These are phyloP conservation scores for Gossypium davidsonii DNA, from an alignment of 441 rosid genomes.

Conservation along the genomic window DNA sequence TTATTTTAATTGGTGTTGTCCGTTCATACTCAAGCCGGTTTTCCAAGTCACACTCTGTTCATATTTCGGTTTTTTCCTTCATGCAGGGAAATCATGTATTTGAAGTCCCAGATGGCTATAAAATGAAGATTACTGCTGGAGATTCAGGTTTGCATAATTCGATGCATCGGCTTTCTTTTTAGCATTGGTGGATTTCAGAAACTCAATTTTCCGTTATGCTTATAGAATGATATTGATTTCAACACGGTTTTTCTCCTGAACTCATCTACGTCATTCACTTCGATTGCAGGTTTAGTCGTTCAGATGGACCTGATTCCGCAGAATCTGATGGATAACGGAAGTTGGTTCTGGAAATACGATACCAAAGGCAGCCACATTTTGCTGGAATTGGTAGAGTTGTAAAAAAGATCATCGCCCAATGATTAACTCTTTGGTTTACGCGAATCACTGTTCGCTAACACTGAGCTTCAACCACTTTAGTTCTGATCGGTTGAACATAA, in stretches of 20 bases:
- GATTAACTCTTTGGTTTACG: not conserved
- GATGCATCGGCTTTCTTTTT: not conserved
- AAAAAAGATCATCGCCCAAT: constrained; percentile 8
- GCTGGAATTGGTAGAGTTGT: constrained; percentile 50
- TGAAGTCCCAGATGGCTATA: constrained; percentile 83
- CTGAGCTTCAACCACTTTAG: not conserved
- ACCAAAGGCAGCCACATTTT: constrained; percentile 43
- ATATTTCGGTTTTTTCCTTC: not conserved
- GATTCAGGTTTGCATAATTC: constrained; percentile 39
- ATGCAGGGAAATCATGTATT: constrained; percentile 73
- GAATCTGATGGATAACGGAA: constrained; percentile 54
- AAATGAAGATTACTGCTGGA: constrained; percentile 57
- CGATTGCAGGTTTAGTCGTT: constrained; percentile 42
- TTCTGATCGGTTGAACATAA: constrained; percentile 45
- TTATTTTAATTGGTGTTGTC: not conserved
- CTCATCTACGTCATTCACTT: constrained; percentile 7
- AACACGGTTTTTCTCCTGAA: not conserved
- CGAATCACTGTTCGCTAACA: not conserved
- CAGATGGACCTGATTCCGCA: constrained; percentile 46
- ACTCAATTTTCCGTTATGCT: not conserved
- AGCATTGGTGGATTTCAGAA: not conserved
- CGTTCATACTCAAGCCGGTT: not conserved
- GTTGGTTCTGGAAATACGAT: constrained; percentile 86
- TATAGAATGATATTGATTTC: not conserved
- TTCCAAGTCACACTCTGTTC: not conserved